phyloP scores from a whole-genome alignment of 2,329 filamentous ascomycete species.

The Ophiostoma pallidulum region DNA sequence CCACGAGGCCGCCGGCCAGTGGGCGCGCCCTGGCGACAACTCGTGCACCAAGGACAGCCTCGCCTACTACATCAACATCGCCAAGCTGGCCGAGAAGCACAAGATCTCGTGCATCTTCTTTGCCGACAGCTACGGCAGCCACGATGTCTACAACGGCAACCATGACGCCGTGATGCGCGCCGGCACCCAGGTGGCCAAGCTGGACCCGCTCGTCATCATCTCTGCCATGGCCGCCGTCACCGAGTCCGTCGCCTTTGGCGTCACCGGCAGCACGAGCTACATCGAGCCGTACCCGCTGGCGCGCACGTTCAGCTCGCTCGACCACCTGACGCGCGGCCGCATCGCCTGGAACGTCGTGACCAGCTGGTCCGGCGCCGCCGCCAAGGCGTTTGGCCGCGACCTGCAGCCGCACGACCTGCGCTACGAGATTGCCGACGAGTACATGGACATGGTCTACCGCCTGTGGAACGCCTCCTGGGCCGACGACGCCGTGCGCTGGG shows the following conservation, averaged over 20 bases:
- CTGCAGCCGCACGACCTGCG: constrained; percentile 18
- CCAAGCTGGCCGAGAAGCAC: constrained; percentile 9
- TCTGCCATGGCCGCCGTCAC: constrained; percentile 16
- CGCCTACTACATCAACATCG: constrained; percentile 9
- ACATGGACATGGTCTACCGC: constrained; percentile 17
- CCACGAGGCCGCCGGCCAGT: constrained; percentile 5
- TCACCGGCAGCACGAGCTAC: constrained; percentile 14
- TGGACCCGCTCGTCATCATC: constrained; percentile 8
- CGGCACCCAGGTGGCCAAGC: constrained; percentile 2
- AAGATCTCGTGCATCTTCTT: constrained; percentile 10
- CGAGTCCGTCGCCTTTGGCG: constrained; percentile 14
- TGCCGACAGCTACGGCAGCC: constrained; percentile 8
- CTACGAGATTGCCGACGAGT: constrained; percentile 19
- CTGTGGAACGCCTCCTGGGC: constrained; percentile 13
- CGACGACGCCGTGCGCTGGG: constrained; percentile 10
- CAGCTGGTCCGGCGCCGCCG: constrained; percentile 12
- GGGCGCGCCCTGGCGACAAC: constrained; percentile 8
- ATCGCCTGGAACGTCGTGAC: constrained; percentile 20
- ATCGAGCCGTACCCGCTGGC: constrained; percentile 14
- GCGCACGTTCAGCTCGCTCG: constrained; percentile 11
- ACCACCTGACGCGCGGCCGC: constrained; percentile 16
- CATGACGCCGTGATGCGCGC: neutral
- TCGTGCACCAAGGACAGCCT: constrained; percentile 6
- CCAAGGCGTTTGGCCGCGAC: constrained; percentile 13
- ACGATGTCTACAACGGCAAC: constrained; percentile 7